Evolutionary conservation across 78 protist genomes (phyloP), one percentile per base, ranked within the genome.

Genomic region (Neovahlkampfia damariscottae): DNA sequence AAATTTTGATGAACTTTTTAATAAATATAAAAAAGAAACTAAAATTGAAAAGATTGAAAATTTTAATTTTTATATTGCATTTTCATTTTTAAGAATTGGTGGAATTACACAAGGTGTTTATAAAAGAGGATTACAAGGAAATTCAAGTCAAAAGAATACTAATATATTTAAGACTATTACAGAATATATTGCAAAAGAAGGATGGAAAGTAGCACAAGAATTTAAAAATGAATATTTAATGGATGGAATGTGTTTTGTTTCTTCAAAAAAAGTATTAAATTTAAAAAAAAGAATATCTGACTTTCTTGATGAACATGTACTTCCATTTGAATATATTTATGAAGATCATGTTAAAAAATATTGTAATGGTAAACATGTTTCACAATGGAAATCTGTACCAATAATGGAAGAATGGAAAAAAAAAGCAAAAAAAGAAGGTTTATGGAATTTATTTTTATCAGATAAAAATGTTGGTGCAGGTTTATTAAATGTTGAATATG

Each of bases 61-160:
- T 74, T 39, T 8, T 41, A 35, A 37, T 40, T 83, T 70, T 71
- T 77, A 70, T 73, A 19, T 72, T 10, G 85, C 85, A 5, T 78
- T 84, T 5, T 4, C 41, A 10, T 82, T 71, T 50, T 88, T 77
- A 76, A 79, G 89, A 30, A 0, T 58, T 5, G 87, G 88, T 3
- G 80, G 86, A 37, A 86, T 88, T 36, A 27, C 29, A 7, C 89
- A 83, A 34, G 90, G 90, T 39, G 90, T 87, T 5, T 83, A 70
- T 76, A 34, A 32, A 59, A 82, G 90, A 7, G 3, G 78, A 4
- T 41, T 67, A 10, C 8, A 41, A 30, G 90, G 89, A 30, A 69
- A 85, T 40, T 84, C 89, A 1, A 2, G 36, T 29, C 2, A 78
- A 31, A 39, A 67, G 8, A 28, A 32, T 58, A 82, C 77, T 19